phyloP scores from a whole-genome alignment of 306 rosid genomes.

The Erythrophleum fordii region DNA sequence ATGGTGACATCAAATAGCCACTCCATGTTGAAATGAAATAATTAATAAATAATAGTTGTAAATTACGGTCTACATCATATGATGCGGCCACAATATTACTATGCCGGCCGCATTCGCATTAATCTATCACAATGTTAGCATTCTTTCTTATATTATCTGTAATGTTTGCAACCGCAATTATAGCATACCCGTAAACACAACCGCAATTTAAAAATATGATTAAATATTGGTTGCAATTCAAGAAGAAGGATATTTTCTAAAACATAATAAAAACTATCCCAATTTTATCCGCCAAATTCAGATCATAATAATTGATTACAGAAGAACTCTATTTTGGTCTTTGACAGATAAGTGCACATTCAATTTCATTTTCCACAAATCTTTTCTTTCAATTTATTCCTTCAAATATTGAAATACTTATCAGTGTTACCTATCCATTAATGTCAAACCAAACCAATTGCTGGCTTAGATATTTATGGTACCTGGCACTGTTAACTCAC shows the following conservation, averaged over 20 bases:
- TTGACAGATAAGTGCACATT: not conserved
- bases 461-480: not conserved
- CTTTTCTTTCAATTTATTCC: not conserved
- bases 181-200: too few species aligned
- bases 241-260: not conserved
- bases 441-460: not conserved
- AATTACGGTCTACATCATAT: too few species aligned
- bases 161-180: too few species aligned
- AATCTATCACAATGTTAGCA: too few species aligned
- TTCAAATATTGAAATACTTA: too few species aligned
- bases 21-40: slow-evolving; percentile 83
- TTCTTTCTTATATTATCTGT: too few species aligned
- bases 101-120: too few species aligned
- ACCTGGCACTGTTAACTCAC: not conserved
- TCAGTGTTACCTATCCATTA: not conserved
- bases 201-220: too few species aligned
- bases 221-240: slow-evolving; percentile 24
- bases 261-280: not conserved
- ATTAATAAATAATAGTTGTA: too few species aligned
- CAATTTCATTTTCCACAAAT: not conserved
- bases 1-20: slow-evolving; percentile 93
- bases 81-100: too few species aligned
- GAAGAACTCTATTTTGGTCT: not conserved
- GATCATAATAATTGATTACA: not conserved
- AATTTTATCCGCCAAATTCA: not conserved